Evolutionary conservation across 768 basidiomycete species (phyloP), one percentile per base, ranked within the genome.

Genomic region (Krasilnikovozyma curviuscula): DNA sequence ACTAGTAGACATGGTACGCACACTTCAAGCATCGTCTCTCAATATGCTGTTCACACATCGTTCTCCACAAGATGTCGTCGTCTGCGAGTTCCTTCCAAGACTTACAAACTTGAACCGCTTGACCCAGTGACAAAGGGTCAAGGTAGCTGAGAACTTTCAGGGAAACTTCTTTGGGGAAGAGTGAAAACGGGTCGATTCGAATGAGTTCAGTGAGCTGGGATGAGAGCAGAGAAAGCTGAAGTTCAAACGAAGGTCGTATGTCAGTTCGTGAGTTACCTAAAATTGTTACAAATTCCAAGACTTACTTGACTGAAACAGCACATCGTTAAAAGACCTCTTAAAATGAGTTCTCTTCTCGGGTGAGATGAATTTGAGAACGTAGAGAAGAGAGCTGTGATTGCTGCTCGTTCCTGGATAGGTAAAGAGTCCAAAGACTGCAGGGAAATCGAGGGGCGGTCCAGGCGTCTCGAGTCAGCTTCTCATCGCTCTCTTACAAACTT

Each of bases 41-140:
- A 47, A 98, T 97, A 54, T 98, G 93, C 62, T 98, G 93, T 61
- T 91, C 85, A 63, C 93, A 97, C 62, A 98, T 97, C 19, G 78
- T 78, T 33, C 80, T 73, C 93, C 93, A 98, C 41, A 98, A 74
- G 39, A 86, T 69, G 58, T 98, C 83, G 62, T 97, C 91, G 66
- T 97, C 91, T 0, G 91, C 91, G 7, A 95, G 75, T 24, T 66
- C 66, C 59, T 75, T 81, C 93, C 93, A 98, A 3, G 71, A 73
- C 44, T 71, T 75, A 44, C 75, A 77, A 40, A 95, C 86, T 62
- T 93, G 89, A 0, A 88, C 85, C 5, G 89, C 89, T 34, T 85
- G 79, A 54, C 88, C 88, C 6, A 95, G 75, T 10, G 85, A 89
- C 9, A 76, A 84, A 18, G 89, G 86, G 60, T 95, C 89, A 58